Evolutionary conservation across 352 stramenopile genomes (phyloP), one percentile per base, ranked within the genome.

Genomic region (Globisporangium parvum): DNA sequence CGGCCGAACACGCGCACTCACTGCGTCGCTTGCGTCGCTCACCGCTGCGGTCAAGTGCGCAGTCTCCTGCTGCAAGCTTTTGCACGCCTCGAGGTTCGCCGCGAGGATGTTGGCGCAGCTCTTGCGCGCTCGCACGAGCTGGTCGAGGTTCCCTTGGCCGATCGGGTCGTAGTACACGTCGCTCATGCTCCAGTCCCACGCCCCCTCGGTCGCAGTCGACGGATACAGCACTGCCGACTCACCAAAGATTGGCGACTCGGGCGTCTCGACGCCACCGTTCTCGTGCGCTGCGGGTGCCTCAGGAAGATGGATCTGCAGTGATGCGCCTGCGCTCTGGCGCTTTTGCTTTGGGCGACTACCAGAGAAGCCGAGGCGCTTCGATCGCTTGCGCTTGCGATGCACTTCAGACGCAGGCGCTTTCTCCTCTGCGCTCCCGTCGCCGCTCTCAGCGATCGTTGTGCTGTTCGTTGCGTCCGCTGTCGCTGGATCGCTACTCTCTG

Each of bases 181-280:
- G 61, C 71, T 73, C 57, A 77, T 66, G n/a, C 73, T 65, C 82
- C 82, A 93, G 40, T 77, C 58, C 82, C 80, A 93, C 37, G 69
- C 57, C 15, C 59, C 56, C 24, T 69, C 69, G 26, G 78, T 57
- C 2, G 60, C 20, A 17, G 62, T 73, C 1, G 67, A 65, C 28
- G 78, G 64, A 45, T 81, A 78, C 20, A 82, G 50, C 51, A 68
- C 57, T 15, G 70, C 76, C 40, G 74, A 63, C 20, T 74, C 71
- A 33, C 60, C 58, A 51, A 77, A 79, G 24, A 80, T 65, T 6
- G 73, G 71, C 12, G 73, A 83, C 33, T 69, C 55, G 6, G 73
- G 69, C 28, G 66, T 40, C 33, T 49, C 23, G 15, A 24, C 55
- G 40, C 57, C 58, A n/a, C 33, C 46, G 23, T 51, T 63, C 26